These are phyloP conservation scores for Sphaerosporella brunnea DNA, from an alignment of 495 filamentous ascomycete species.

Conservation along the genomic window DNA sequence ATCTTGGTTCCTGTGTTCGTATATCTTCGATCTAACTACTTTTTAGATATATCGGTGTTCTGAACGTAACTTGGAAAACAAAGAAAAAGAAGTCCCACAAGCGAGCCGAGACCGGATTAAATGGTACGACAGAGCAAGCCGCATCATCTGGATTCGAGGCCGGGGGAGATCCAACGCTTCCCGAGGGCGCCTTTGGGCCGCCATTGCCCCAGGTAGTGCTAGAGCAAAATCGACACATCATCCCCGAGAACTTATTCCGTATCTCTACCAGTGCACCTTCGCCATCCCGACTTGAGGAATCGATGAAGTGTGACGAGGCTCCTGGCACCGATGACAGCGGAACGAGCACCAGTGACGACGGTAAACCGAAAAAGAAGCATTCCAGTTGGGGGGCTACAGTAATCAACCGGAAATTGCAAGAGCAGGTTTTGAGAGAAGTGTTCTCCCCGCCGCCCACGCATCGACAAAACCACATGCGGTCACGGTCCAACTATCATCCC, in stretches of 20 bases:
- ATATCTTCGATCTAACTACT: slow-evolving; percentile 3
- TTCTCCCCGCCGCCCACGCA: slow-evolving; percentile 74
- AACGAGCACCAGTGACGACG: not conserved
- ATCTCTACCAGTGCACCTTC: slow-evolving; percentile 26
- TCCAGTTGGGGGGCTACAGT: slow-evolving; percentile 61
- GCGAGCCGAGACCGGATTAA: not conserved
- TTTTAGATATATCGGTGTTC: slow-evolving; percentile 77
- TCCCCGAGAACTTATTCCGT: slow-evolving; percentile 63
- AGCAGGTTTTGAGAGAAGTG: slow-evolving; percentile 86
- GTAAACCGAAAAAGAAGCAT: slow-evolving; percentile 2
- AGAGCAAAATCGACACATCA: slow-evolving; percentile 88
- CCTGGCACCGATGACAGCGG: slow-evolving; percentile 5
- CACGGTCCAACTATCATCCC: not conserved
- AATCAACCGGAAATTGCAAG: slow-evolving; percentile 70
- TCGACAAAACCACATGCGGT: slow-evolving; percentile 32
- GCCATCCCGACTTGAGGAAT: slow-evolving; percentile 4
- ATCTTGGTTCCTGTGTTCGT: slow-evolving; percentile 17
- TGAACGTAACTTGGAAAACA: slow-evolving; percentile 90
- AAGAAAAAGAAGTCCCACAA: slow-evolving; percentile 30
- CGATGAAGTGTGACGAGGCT: slow-evolving; percentile 1
- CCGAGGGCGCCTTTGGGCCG: slow-evolving; percentile 9
- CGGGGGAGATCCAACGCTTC: not conserved
- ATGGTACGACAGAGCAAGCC: not conserved
- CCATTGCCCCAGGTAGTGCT: slow-evolving; percentile 82
- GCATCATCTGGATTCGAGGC: not conserved